Conservation (phyloP, 768 basidiomycete genomes). For the Lactifluus rugatus region DNA sequence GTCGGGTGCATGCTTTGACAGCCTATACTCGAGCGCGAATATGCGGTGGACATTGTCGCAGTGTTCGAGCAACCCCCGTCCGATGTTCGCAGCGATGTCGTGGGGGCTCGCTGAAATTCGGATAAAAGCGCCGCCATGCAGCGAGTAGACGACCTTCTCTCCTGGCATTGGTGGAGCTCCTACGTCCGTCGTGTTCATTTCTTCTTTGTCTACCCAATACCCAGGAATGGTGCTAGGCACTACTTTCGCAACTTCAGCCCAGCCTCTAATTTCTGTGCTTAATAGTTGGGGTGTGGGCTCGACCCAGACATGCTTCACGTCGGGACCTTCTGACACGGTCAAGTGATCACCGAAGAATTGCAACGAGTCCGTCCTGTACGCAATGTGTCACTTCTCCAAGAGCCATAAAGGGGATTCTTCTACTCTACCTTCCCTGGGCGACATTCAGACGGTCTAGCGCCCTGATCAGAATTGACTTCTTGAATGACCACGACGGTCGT, state of each 20-base stretch:
- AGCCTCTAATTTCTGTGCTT: slow-evolving; percentile 10
- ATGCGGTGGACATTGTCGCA: slow-evolving; percentile 35
- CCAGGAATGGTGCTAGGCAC: slow-evolving; percentile 11
- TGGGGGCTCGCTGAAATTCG: slow-evolving; percentile 48
- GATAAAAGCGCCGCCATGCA: slow-evolving; percentile 59
- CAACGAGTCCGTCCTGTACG: slow-evolving; percentile 5
- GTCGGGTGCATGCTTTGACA: slow-evolving; percentile 38
- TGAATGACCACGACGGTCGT: slow-evolving; percentile 7
- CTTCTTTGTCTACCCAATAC: slow-evolving; percentile 16
- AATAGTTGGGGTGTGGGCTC: slow-evolving; percentile 16
- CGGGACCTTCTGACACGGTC: slow-evolving; percentile 7
- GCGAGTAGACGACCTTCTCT: slow-evolving; percentile 47
- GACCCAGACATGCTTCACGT: slow-evolving; percentile 19
- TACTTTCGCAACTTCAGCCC: slow-evolving; percentile 5
- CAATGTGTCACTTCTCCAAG: not conserved
- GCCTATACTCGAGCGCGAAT: slow-evolving; percentile 65
- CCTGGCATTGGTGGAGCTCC: slow-evolving; percentile 35
- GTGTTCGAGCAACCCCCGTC: slow-evolving; percentile 26
- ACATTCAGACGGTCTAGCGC: not conserved
- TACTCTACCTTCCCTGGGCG: not conserved
- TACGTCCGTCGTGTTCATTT: not conserved
- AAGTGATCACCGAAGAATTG: slow-evolving; percentile 9
- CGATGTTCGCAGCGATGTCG: slow-evolving; percentile 32
- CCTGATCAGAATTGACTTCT: slow-evolving; percentile 5
- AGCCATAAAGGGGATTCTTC: not conserved